phyloP scores from a whole-genome alignment of 495 filamentous ascomycete species.

The Saxophila tyrrhenica region DNA sequence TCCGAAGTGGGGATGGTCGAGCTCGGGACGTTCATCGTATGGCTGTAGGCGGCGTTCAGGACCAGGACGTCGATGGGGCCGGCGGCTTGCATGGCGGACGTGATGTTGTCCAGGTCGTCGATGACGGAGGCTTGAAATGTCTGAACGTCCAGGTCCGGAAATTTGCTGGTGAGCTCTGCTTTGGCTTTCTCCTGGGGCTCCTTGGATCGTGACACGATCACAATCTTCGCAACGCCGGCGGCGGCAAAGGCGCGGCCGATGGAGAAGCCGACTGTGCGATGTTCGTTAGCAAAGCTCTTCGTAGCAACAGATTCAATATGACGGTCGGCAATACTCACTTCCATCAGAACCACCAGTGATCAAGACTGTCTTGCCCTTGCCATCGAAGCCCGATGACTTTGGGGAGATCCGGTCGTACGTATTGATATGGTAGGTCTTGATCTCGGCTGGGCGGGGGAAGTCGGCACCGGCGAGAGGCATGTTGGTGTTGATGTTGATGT shows the following conservation, averaged over 20 bases:
- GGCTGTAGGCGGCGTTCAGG: not conserved
- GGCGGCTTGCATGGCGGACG: not conserved
- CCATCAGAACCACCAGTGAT: not conserved
- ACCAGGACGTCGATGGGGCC: conserved; percentile 1
- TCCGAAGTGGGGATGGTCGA: not conserved
- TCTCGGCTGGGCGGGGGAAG: not conserved
- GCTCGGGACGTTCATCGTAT: not conserved
- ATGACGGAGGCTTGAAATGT: not conserved
- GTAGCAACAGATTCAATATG: too few relatives aligned
- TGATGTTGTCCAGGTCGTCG: not conserved
- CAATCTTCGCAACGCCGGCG: not conserved
- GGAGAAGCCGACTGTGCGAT: not conserved
- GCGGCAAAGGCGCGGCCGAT: not conserved
- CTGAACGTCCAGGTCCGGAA: not conserved
- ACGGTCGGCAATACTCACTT: not conserved
- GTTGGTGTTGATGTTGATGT: too few relatives aligned
- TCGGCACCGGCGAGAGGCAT: not conserved
- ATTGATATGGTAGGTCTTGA: not conserved
- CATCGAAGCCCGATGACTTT: not conserved
- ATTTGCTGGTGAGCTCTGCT: not conserved
- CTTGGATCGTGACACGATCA: not conserved
- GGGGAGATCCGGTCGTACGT: not conserved
- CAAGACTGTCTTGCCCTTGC: not conserved
- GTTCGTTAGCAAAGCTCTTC: too few relatives aligned
- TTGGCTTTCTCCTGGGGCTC: not conserved